These are phyloP conservation scores for Colletotrichum lindemuthianum DNA, from an alignment of 2,329 filamentous ascomycete genomes.

Conservation along the genomic window DNA sequence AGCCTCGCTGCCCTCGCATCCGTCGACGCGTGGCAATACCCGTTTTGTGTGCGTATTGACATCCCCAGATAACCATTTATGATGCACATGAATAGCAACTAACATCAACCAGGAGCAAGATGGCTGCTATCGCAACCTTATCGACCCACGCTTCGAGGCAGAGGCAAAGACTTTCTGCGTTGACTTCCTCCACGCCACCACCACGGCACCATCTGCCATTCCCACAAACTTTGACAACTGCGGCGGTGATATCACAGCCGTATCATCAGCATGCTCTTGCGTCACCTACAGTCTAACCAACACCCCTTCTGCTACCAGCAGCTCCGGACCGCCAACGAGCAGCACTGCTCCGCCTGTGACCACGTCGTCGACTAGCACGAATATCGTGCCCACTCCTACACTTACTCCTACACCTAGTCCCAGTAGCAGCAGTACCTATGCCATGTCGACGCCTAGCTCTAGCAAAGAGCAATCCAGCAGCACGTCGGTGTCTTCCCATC, in stretches of 20 bases:
- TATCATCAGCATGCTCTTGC: constrained; percentile 51
- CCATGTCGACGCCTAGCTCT: constrained; percentile 3
- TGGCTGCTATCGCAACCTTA: constrained; percentile 50
- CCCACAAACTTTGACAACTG: constrained; percentile 47
- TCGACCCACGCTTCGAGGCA: constrained; percentile 44
- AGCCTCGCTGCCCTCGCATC: constrained; percentile 45
- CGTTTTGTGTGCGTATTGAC: constrained; percentile 40
- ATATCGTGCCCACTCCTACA: constrained; percentile 3
- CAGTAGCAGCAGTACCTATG: background rate
- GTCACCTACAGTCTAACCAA: constrained; percentile 43
- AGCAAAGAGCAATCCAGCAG: constrained; percentile 17
- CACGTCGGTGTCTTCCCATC: constrained; percentile 1
- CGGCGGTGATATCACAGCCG: constrained; percentile 28
- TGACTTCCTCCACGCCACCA: constrained; percentile 44
- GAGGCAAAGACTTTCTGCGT: constrained; percentile 46
- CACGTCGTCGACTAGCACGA: constrained; percentile 9
- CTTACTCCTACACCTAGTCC: background rate
- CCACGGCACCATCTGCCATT: constrained; percentile 41
- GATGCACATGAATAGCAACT: background rate
- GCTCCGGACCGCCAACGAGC: background rate
- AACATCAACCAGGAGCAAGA: constrained; percentile 38
- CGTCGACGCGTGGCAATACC: constrained; percentile 42
- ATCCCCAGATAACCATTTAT: background rate
- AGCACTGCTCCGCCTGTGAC: constrained; percentile 11
- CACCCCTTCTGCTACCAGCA: constrained; percentile 20